A percentile compares a stretch with the other conserved stretches of the same genome.
phyloP scores from a whole-genome alignment of 441 rosid genomes.

The Pelargonium cotyledonis region DNA sequence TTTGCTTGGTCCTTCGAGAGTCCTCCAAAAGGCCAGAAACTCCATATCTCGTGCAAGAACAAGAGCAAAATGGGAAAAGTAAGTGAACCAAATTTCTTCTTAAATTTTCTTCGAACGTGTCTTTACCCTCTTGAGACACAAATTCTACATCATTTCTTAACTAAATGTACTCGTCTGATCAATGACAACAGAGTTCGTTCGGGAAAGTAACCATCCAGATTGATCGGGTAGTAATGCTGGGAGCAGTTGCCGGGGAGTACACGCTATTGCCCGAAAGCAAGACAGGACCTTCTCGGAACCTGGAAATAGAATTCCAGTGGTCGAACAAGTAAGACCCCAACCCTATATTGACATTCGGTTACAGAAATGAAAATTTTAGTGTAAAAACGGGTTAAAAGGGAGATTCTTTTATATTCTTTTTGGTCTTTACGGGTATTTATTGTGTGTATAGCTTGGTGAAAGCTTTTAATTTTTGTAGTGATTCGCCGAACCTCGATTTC shows the following conservation, averaged over 20 bases:
- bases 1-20: conserved; percentile 96
- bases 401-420: no score
- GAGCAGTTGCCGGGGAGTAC: conserved; percentile 94
- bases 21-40: conserved; percentile 98
- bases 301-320: conserved; percentile 98
- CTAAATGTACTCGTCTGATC: no score
- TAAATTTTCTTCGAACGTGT: no score
- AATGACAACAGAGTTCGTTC: conserved; percentile 97
- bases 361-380: no score
- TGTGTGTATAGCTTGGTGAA: no score
- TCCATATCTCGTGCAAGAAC: conserved; percentile 92
- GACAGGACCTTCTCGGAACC: conserved; percentile 78
- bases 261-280: conserved; percentile 86
- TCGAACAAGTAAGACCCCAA: conserved; percentile 59
- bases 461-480: no score
- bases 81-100: conserved; percentile 10
- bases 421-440: no score
- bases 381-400: no score
- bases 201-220: conserved; percentile 98
- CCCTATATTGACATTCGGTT: no score
- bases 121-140: no score
- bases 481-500: no score
- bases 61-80: conserved; percentile 99
- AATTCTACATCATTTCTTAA: no score
- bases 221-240: conserved; percentile 94